Evolutionary conservation across 148 eudicot species (phyloP).

Genomic region (Pouteria glomerata): DNA sequence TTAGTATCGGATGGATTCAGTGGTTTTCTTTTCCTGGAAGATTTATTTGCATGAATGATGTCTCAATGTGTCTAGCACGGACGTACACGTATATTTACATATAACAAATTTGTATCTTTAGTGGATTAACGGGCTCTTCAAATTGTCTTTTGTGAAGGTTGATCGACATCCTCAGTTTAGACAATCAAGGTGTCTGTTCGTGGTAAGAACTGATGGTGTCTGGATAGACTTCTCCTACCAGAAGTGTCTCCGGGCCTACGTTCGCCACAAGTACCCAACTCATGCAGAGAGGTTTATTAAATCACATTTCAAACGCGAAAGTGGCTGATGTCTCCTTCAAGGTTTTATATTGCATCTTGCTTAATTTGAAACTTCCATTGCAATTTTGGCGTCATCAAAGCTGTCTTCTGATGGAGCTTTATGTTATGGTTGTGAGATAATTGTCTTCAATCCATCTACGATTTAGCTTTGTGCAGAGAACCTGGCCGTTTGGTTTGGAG

Average conservation of each 20-base stretch:
- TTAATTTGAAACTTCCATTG: no score
- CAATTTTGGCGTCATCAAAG: not conserved
- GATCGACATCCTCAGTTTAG: constrained; percentile 86
- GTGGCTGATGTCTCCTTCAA: constrained; percentile 25
- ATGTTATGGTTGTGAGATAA: not conserved
- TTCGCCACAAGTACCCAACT: constrained; percentile 63
- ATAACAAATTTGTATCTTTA: not conserved
- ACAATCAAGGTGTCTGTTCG: constrained; percentile 81
- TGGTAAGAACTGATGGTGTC: constrained; percentile 71
- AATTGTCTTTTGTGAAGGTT: constrained; percentile 40
- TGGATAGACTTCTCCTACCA: constrained; percentile 98
- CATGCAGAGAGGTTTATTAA: constrained; percentile 67
- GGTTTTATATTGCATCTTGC: not conserved
- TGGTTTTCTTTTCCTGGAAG: not conserved
- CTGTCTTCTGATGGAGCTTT: not conserved
- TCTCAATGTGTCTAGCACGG: no score
- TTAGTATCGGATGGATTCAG: no score
- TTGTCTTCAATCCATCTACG: not conserved
- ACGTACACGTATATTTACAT: no score
- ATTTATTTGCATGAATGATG: not conserved
- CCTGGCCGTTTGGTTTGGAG: not conserved
- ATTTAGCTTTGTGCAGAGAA: not conserved
- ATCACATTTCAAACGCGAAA: constrained; percentile 68
- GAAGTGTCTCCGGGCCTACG: constrained; percentile 74
- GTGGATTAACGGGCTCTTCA: constrained; percentile 2